Percentiles rank a stretch among this genome's conserved stretches.
Conservation (phyloP, 2,329 filamentous ascomycete genomes). For the Penicillium sp. region DNA sequence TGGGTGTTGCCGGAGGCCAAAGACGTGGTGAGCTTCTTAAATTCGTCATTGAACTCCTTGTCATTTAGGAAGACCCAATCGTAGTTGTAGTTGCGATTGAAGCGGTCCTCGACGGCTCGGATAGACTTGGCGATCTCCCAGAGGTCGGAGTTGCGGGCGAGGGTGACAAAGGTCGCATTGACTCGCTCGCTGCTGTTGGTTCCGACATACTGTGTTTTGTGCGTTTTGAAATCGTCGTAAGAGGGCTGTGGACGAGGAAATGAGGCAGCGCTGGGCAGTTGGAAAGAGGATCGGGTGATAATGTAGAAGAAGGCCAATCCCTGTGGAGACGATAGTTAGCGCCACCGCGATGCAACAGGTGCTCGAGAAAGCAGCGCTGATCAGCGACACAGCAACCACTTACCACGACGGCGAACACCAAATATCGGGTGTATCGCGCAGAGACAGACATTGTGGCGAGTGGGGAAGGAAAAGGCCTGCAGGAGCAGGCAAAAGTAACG, state of each 20-base stretch:
- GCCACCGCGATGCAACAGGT: neutral
- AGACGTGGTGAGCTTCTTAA: slow-evolving; percentile 87
- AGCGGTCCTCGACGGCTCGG: slow-evolving; percentile 94
- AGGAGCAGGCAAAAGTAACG: slow-evolving; percentile 13
- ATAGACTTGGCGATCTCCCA: slow-evolving; percentile 98
- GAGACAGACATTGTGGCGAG: slow-evolving; percentile 26
- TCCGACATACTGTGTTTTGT: slow-evolving; percentile 41
- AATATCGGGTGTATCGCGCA: slow-evolving; percentile 58
- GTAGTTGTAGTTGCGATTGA: slow-evolving; percentile 96
- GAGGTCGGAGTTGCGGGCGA: slow-evolving; percentile 88
- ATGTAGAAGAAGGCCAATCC: slow-evolving; percentile 78
- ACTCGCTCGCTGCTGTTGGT: slow-evolving; percentile 70
- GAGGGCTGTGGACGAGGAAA: slow-evolving; percentile 18
- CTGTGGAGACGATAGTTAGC: slow-evolving; percentile 37
- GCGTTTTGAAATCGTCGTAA: slow-evolving; percentile 29
- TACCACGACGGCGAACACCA: slow-evolving; percentile 85
- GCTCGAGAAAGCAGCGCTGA: neutral
- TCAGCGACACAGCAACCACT: slow-evolving; percentile 40
- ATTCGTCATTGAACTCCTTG: slow-evolving; percentile 86
- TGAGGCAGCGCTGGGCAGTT: slow-evolving; percentile 35
- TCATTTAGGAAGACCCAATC: slow-evolving; percentile 99
- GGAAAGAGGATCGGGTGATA: slow-evolving; percentile 66
- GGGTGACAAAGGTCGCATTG: slow-evolving; percentile 96
- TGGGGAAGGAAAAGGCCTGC: slow-evolving; percentile 11
- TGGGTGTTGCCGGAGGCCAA: slow-evolving; percentile 91